Conservation (phyloP, 768 basidiomycete genomes). For the Lactarius indigo region DNA sequence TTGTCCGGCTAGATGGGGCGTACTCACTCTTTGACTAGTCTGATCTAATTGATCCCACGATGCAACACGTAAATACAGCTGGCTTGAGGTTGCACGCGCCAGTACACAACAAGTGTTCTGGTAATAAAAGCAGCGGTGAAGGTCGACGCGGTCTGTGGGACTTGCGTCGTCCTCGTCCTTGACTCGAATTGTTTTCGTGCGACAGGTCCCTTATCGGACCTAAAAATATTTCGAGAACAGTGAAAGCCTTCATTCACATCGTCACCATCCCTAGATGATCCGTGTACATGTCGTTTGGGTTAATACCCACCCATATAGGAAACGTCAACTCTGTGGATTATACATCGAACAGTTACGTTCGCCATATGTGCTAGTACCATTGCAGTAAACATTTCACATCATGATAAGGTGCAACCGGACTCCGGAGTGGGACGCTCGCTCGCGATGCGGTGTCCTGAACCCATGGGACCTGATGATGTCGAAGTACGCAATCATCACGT, state of each 20-base stretch:
- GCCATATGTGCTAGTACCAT: no score
- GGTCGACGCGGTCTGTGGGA: background rate
- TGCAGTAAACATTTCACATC: no score
- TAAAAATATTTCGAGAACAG: background rate
- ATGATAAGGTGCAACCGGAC: no score
- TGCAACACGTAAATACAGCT: background rate
- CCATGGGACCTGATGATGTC: background rate
- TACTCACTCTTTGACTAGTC: conserved; percentile 3
- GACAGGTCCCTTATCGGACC: background rate
- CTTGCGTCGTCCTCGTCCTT: background rate
- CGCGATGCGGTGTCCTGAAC: no score
- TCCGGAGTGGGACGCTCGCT: background rate
- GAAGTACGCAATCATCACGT: background rate
- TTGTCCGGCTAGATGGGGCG: background rate
- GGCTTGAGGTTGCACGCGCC: background rate
- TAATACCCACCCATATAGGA: no score
- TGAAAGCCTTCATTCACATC: no score
- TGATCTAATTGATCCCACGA: conserved; percentile 1
- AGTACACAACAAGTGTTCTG: background rate
- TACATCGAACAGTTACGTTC: no score
- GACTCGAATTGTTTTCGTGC: background rate
- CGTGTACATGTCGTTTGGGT: no score
- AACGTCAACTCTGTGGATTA: no score
- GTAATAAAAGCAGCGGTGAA: background rate
- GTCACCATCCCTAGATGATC: no score